Conservation (phyloP, 2,329 filamentous ascomycete species). For the Sporothrix humicola region DNA sequence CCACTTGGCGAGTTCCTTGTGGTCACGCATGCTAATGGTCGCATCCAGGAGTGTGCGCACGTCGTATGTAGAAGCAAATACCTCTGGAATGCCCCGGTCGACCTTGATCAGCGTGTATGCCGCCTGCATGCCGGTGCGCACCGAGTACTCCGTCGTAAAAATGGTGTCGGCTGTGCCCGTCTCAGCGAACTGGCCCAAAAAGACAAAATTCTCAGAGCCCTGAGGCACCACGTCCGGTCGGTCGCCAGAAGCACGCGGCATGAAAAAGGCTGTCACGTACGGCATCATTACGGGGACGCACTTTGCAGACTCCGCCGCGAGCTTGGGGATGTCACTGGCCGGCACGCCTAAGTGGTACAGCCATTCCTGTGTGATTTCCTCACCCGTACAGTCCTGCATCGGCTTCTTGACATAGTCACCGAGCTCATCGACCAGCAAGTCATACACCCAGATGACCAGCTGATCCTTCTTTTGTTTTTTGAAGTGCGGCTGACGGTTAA, state of each 20-base stretch:
- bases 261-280: conserved; percentile 47
- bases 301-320: conserved; percentile 40
- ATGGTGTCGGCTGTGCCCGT: conserved; percentile 47
- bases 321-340: conserved; percentile 39
- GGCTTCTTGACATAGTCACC: conserved; percentile 49
- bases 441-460: conserved; percentile 50
- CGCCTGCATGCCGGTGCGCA: conserved; percentile 47
- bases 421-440: conserved; percentile 46
- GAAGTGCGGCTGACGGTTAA: conserved; percentile 52
- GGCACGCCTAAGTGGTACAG: conserved; percentile 49
- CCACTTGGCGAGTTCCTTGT: conserved; percentile 38
- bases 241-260: conserved; percentile 46
- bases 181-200: conserved; percentile 52
- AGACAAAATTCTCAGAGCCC: conserved; percentile 47
- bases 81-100: conserved; percentile 42
- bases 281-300: conserved; percentile 51
- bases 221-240: conserved; percentile 49
- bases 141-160: conserved; percentile 49
- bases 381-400: conserved; percentile 49
- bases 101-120: conserved; percentile 43
- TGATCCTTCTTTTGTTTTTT: conserved; percentile 45
- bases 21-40: conserved; percentile 36
- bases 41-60: conserved; percentile 41
- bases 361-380: conserved; percentile 49
- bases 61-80: conserved; percentile 43